phyloP scores from a whole-genome alignment of 768 basidiomycete genomes.

The Inosperma sp. region DNA sequence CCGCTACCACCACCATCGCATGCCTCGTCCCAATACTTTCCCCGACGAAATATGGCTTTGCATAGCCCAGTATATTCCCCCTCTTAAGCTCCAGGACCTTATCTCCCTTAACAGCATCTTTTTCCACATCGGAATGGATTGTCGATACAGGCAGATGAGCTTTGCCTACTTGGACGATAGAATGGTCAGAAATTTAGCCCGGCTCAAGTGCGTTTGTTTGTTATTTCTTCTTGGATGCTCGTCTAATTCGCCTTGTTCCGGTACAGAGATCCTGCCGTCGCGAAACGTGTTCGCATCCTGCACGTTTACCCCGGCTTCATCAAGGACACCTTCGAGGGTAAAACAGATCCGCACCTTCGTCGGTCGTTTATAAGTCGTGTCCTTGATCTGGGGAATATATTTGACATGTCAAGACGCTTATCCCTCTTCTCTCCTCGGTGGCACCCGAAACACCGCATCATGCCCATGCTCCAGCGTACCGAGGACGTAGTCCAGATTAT shows the following conservation, averaged over 20 bases:
- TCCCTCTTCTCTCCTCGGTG: background rate
- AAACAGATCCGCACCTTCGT: background rate
- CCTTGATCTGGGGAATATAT: slow-evolving; percentile 1
- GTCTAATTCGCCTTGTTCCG: background rate
- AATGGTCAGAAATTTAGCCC: slow-evolving; percentile 39
- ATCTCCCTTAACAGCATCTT: slow-evolving; percentile 36
- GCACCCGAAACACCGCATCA: slow-evolving; percentile 21
- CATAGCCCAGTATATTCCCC: slow-evolving; percentile 1
- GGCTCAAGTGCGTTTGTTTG: slow-evolving; percentile 31
- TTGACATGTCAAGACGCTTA: background rate
- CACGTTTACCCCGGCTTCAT: slow-evolving; percentile 48
- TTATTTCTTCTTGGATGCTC: background rate
- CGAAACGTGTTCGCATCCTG: slow-evolving; percentile 44
- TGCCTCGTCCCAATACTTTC: background rate
- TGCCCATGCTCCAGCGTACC: slow-evolving; percentile 28
- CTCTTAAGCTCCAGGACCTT: slow-evolving; percentile 19
- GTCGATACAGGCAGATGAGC: slow-evolving; percentile 44
- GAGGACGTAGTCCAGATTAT: slow-evolving; percentile 39
- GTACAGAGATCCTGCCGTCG: slow-evolving; percentile 43
- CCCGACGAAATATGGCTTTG: slow-evolving; percentile 5
- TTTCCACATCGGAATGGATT: slow-evolving; percentile 42
- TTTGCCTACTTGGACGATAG: slow-evolving; percentile 45
- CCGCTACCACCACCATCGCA: slow-evolving; percentile 1
- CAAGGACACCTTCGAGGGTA: slow-evolving; percentile 29
- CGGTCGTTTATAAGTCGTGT: slow-evolving; percentile 1